Evolutionary conservation across 495 filamentous ascomycete genomes (phyloP).

Genomic region (Penicillium fimorum): DNA sequence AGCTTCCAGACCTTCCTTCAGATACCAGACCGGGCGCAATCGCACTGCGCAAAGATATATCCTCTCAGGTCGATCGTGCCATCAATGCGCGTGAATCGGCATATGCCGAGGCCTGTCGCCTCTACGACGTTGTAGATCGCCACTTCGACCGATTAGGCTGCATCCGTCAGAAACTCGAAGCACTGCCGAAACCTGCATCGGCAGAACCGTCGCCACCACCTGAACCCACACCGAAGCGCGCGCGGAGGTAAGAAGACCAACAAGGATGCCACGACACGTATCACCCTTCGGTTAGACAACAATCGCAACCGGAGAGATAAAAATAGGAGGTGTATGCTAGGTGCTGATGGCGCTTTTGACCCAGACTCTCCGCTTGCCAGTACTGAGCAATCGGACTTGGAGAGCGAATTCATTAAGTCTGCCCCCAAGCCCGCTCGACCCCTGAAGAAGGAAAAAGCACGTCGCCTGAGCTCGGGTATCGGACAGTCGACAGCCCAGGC

Average conservation of each 20-base stretch:
- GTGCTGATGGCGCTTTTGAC: constrained; percentile 39
- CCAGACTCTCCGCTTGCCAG: constrained; percentile 47
- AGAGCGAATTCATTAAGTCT: constrained; percentile 24
- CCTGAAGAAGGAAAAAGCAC: constrained; percentile 44
- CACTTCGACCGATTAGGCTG: constrained; percentile 73
- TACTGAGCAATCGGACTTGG: constrained; percentile 47
- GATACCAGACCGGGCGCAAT: constrained; percentile 53
- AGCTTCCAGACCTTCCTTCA: constrained; percentile 59
- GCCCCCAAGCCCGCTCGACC: constrained; percentile 17
- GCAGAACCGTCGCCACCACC: constrained; percentile 62
- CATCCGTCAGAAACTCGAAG: constrained; percentile 79
- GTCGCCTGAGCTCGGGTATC: constrained; percentile 47
- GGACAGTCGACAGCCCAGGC: constrained; percentile 78
- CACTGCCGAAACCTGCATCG: constrained; percentile 69
- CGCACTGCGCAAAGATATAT: constrained; percentile 71
- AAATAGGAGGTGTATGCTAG: constrained; percentile 42
- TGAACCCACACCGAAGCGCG: constrained; percentile 49
- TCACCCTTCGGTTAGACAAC: constrained; percentile 62
- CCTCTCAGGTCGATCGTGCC: constrained; percentile 67
- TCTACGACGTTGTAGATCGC: constrained; percentile 74
- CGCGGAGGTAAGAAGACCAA: constrained; percentile 44
- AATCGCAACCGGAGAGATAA: constrained; percentile 23
- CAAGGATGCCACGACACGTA: constrained; percentile 49
- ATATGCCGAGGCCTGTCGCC: constrained; percentile 77
- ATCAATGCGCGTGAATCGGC: constrained; percentile 73